Evolutionary conservation across 78 protist genomes (phyloP).

Genomic region (Chrysochromulina tobinii): DNA sequence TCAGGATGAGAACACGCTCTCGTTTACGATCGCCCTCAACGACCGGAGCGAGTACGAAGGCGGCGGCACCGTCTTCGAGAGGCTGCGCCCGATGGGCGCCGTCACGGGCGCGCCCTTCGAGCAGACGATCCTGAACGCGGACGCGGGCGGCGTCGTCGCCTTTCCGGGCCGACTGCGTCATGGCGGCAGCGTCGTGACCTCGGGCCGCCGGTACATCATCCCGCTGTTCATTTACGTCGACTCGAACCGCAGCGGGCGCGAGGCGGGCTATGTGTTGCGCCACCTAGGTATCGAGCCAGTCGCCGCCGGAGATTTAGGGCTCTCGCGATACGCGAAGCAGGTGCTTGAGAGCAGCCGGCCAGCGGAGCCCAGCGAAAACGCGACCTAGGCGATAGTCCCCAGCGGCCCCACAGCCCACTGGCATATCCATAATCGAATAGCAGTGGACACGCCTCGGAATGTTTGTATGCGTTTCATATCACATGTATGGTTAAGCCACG

Average conservation of each 20-base stretch:
- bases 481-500: no score
- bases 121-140: neutral
- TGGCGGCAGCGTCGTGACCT: neutral
- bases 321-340: no score
- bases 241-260: neutral
- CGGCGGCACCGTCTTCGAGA: neutral
- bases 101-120: neutral
- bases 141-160: neutral
- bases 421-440: no score
- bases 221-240: neutral
- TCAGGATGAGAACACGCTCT: neutral
- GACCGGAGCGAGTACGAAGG: neutral
- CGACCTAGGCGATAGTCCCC: no score
- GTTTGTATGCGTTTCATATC: no score
- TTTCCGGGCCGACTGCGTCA: neutral
- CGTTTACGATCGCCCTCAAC: neutral
- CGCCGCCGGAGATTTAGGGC: no score
- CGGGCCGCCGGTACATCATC: neutral
- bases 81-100: neutral
- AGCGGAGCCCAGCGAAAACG: no score
- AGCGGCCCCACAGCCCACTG: no score
- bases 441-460: no score
- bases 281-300: no score
- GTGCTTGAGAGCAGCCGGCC: no score
- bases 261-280: neutral